A percentile compares a stretch with the other conserved stretches of the same genome.
phyloP scores from a whole-genome alignment of 305 asterid species.

The Fraxinus latifolia region DNA sequence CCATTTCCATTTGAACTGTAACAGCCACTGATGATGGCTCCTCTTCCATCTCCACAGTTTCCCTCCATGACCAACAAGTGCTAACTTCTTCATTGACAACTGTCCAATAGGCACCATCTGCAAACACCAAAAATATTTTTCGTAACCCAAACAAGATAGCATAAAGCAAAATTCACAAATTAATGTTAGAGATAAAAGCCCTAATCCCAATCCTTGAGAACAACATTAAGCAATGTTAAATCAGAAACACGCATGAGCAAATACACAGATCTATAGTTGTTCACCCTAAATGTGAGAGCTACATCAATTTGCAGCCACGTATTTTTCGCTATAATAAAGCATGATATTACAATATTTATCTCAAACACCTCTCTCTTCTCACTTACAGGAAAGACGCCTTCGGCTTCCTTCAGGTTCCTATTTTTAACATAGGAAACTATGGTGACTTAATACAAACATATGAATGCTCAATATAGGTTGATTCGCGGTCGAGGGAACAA shows the following conservation, averaged over 20 bases:
- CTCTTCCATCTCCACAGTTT: constrained; percentile 99
- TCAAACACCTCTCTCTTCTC: not conserved
- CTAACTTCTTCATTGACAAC: constrained; percentile 83
- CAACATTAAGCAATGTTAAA: not conserved
- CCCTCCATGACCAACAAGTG: constrained; percentile 86
- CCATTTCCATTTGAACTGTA: constrained; percentile 99
- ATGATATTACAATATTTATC: not conserved
- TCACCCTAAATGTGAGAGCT: not conserved
- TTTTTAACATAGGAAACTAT: not conserved
- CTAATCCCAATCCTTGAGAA: not conserved
- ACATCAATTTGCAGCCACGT: not conserved
- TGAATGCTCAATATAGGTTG: not conserved
- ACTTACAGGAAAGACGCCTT: not conserved
- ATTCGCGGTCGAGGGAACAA: not conserved
- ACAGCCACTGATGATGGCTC: constrained; percentile 98
- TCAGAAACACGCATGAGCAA: not conserved
- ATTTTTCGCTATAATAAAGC: not conserved
- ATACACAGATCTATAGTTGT: not conserved
- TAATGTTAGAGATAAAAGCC: not conserved
- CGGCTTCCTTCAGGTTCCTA: not conserved
- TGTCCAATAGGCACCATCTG: constrained; percentile 97
- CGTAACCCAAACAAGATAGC: not conserved
- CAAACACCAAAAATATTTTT: constrained; percentile 8
- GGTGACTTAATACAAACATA: not conserved
- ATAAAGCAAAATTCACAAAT: not conserved